Base-by-base conservation (phyloP, 768 basidiomycete genomes). In the Rhodotorula diobovata region DNA sequence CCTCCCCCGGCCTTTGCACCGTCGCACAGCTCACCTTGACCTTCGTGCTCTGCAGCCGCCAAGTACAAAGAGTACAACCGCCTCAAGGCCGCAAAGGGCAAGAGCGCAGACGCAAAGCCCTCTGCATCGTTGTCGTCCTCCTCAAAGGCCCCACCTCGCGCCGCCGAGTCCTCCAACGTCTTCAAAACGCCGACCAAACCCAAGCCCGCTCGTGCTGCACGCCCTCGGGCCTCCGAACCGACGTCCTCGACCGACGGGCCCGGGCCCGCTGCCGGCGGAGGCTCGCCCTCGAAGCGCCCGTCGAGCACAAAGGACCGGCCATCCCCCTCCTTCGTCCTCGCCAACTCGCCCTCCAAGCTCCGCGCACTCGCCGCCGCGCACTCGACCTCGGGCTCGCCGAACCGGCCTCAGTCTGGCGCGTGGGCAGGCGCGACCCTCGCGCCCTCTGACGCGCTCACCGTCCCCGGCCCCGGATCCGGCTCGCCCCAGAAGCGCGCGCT, bases 21-120 rank as follows among this genome's bases (percentile, higher is more conserved):
- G 14, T 15, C 35, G 14, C 41, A 4, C n/a, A 23, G 43, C 63
- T 56, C 30, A 57, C 5, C 15, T 30, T 32, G 25, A 20, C 7
- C 9, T 12, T 15, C 16, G 11, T 41, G 18, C 32, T 20, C 12
- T 16, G 59, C 64, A 78, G 76, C 77, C 9, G 56, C 30, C 28
- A 76, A 76, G 61, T 78, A 78, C 74, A 74, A 75, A 32, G 32
- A 61, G 46, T 78, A 78, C 66, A 63, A 46, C 14, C 74, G 65
- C 50, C 35, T 57, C 34, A 55, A 39, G 45, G 41, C 48, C 21
- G 43, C 28, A n/a, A 32, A 7, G 16, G 25, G 7, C 2, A 50
- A 34, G 16, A 18, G 28, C 39, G 11, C 54, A 18, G 45, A 12
- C 30, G n/a, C n/a, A n/a, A n/a, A 55, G 46, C n/a, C 67, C 45